Base-by-base conservation (phyloP, 129 eudicot genomes). In the Flaveria ramosissima region DNA sequence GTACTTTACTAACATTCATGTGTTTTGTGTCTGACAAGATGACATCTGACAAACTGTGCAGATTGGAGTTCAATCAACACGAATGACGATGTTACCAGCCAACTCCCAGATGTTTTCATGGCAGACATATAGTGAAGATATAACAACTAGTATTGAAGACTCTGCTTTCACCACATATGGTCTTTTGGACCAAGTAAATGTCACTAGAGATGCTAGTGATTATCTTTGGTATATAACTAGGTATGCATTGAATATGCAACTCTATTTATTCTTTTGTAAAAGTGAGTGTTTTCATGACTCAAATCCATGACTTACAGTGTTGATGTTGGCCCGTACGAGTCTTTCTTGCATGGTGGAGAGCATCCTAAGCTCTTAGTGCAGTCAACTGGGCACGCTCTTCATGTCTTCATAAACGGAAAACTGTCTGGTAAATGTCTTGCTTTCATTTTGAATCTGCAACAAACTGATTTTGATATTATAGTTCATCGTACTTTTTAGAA, bases 1-100 rank as follows among this genome's bases (percentile, higher is more conserved):
- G 20, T 14, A 27, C 30, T 59, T 60, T 16, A 63, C 63, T 50
- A 64, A 16, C 8, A 17, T 32, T 32, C 39, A 27, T 0, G 7
- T 73, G 32, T 45, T 53, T 67, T 43, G 27, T 43, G 52, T 62
- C 30, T 27, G 30, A 27, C 30, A 27, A 27, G 30, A 32, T 63
- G 47, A 32, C 4, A 15, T 80, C 12, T 48, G 20, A 20, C 0
- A 39, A 53, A n/a, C 51, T 75, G 23, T 71, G 73, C 82, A 93
- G 98, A 91, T 93, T 55, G 93, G 97, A 83, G 98, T 85, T 65
- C 97, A 93, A 82, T 88, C 98, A 75, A 88, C 98, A 71, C 83
- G 85, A 50, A 82, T 87, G 87, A 82, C 87, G 42, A 93, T 90
- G 98, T 68, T 82, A 73, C 96, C 97, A 9, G 82, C 82, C 51